Conservation (phyloP, 805 yeast genomes). For the Pichia ethanolica region DNA sequence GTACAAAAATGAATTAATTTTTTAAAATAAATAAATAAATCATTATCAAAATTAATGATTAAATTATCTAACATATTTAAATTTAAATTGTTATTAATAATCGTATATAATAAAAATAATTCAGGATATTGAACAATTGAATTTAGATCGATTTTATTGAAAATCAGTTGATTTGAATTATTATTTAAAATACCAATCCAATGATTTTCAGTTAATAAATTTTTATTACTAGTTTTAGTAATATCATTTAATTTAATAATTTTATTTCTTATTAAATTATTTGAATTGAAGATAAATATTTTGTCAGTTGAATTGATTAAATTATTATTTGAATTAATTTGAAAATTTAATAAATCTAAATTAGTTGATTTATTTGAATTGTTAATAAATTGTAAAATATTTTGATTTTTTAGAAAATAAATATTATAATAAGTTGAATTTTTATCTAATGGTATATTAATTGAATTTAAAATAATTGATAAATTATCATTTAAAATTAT, state of each 20-base stretch:
- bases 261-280: neutral
- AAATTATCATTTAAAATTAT: constrained; percentile 1
- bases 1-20: neutral
- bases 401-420: constrained; percentile 9
- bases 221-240: neutral
- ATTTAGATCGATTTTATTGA: neutral
- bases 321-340: neutral
- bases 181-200: constrained; percentile 1
- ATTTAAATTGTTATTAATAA: neutral
- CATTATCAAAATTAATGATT: neutral
- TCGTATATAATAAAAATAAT: neutral
- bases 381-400: constrained; percentile 9
- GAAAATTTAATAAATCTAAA: constrained; percentile 2
- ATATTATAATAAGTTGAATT: neutral
- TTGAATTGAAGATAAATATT: no score
- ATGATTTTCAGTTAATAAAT: neutral
- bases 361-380: neutral
- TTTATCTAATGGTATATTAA: neutral
- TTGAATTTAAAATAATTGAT: neutral
- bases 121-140: neutral
- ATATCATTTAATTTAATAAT: neutral
- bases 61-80: neutral
- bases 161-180: neutral
- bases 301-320: neutral
- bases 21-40: neutral